These are phyloP conservation scores for Taphrina communis DNA, from an alignment of 1,139 yeast species.

Conservation along the genomic window DNA sequence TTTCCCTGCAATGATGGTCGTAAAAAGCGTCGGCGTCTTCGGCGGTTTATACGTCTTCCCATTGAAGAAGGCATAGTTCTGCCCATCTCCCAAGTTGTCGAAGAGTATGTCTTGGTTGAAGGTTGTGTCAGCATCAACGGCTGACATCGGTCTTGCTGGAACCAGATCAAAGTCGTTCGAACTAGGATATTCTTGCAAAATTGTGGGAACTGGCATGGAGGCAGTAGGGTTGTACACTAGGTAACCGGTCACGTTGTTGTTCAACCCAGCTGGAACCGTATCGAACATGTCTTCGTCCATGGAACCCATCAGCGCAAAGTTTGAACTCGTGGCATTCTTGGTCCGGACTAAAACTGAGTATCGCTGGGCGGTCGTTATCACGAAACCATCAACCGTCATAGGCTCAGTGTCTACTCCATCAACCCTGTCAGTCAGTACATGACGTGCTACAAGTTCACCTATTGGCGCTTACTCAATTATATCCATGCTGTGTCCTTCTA, in stretches of 20 bases:
- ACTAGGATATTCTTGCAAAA: conserved; percentile 54
- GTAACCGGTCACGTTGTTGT: conserved; percentile 73
- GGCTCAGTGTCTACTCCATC: conserved; percentile 43
- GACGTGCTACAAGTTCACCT: conserved; percentile 60
- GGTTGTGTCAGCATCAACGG: conserved; percentile 67
- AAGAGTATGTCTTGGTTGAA: conserved; percentile 71
- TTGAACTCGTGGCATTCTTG: conserved; percentile 63
- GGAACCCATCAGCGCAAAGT: conserved; percentile 77
- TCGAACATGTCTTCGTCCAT: conserved; percentile 85
- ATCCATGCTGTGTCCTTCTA: conserved; percentile 82
- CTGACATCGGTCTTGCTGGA: conserved; percentile 62
- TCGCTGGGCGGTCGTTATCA: conserved; percentile 76
- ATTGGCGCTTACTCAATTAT: conserved; percentile 64
- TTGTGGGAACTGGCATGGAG: conserved; percentile 57
- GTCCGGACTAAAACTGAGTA: conserved; percentile 75
- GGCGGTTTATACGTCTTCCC: conserved; percentile 77
- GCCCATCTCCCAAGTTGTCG: conserved; percentile 81
- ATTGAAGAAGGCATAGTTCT: conserved; percentile 90
- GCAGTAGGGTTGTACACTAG: conserved; percentile 62
- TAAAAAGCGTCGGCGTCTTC: conserved; percentile 77
- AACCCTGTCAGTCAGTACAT: conserved; percentile 11
- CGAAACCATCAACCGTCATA: conserved; percentile 28
- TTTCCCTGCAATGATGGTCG: conserved; percentile 73
- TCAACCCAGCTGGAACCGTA: conserved; percentile 64
- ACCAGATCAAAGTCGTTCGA: conserved; percentile 51